Base-by-base conservation (phyloP, 305 asterid species). In the Fraxinus paxiana region DNA sequence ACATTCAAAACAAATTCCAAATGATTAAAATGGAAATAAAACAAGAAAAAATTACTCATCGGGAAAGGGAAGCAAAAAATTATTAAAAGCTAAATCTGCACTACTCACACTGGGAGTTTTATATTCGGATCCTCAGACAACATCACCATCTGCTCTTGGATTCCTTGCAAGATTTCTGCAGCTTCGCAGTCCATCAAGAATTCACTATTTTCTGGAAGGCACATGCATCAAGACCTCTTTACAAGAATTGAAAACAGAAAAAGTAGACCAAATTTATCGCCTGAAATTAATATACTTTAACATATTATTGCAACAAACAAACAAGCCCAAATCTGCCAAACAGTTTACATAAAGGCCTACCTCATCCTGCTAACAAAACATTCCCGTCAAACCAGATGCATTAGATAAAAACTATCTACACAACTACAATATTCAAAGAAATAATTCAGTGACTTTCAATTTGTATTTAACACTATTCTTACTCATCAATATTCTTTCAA, bases 131-230 rank as follows among this genome's bases (percentile, higher is more conserved):
- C 99, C 54, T 91, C 92, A 69, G 99, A 96, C 84, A 94, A 84
- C 33, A 86, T 73, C 63, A 87, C 92, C 97, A 96, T 94, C 85
- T 86, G 90, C 77, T 91, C 96, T 82, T 96, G 99, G 85, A 96
- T 89, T 78, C 87, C 85, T 82, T 89, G 92, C 83, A 96, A 85
- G 81, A 92, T 88, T 43, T 90, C 94, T 72, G 93, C 94, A 76
- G 97, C 98, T 87, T 96, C 98, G 85, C 91, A 92, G 88, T 96
- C 99, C 97, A 92, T 92, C 91, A 96, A 82, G 87, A 97, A 96
- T 61, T 78, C 82, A 34, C 92, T 77, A 34, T 88, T 87, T 56
- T 84, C 86, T 54, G 97, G 90, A 83, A 94, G 84, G 92, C 86
- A 84, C 34, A 69, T 61, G 79, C 69, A 87, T 77, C 78, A 83